These are phyloP conservation scores for Paramyrothecium roridum DNA, from an alignment of 2,329 filamentous ascomycete genomes.

Conservation along the genomic window DNA sequence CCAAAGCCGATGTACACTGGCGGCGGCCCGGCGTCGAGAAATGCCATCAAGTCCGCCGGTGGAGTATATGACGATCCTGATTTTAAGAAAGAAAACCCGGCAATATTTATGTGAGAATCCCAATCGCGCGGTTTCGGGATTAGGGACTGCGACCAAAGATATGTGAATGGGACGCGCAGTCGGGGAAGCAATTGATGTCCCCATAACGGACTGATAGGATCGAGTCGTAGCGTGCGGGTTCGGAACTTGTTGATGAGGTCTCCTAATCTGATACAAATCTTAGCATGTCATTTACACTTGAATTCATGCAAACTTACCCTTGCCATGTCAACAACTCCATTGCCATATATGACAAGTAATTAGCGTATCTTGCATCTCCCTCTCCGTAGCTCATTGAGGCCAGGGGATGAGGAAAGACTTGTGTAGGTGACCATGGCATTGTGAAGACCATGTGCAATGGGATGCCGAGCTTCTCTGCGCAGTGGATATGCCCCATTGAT, in stretches of 20 bases:
- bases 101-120: constrained; percentile 55
- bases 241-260: constrained; percentile 71
- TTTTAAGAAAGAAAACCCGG: constrained; percentile 61
- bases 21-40: constrained; percentile 52
- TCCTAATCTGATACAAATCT: constrained; percentile 40
- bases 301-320: constrained; percentile 34
- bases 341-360: constrained; percentile 32
- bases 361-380: constrained; percentile 16
- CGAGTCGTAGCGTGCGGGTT: constrained; percentile 57
- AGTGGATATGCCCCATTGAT: constrained; percentile 49
- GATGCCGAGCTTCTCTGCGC: constrained; percentile 44
- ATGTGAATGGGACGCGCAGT: constrained; percentile 64
- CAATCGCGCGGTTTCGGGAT: constrained; percentile 66
- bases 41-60: constrained; percentile 47
- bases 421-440: constrained; percentile 71
- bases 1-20: constrained; percentile 67
- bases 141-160: constrained; percentile 66
- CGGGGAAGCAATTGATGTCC: constrained; percentile 62
- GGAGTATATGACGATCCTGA: constrained; percentile 51
- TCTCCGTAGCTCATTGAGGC: constrained; percentile 33
- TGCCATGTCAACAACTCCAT: constrained; percentile 76
- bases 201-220: constrained; percentile 63
- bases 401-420: constrained; percentile 18
- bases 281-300: neutral
- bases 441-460: constrained; percentile 52